These are phyloP conservation scores for Fulvia fulva DNA, from an alignment of 2,329 filamentous ascomycete species.

Conservation along the genomic window DNA sequence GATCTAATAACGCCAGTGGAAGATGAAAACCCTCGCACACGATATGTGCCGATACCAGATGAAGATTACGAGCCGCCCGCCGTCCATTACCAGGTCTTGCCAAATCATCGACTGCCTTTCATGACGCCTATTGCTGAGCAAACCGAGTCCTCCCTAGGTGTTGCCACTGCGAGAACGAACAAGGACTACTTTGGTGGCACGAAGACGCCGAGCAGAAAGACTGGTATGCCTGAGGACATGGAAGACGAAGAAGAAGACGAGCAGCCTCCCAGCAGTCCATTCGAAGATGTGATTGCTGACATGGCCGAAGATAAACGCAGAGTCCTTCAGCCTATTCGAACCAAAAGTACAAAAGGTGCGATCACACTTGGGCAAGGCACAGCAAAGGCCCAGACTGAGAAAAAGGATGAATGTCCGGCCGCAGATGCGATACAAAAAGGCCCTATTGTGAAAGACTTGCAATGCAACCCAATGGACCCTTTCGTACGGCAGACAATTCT, in stretches of 20 bases:
- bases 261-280: conserved; percentile 64
- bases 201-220: conserved; percentile 72
- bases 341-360: conserved; percentile 45
- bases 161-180: conserved; percentile 54
- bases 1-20: conserved; percentile 46
- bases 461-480: conserved; percentile 89
- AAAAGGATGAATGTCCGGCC: conserved; percentile 17
- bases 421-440: conserved; percentile 54
- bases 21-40: conserved; percentile 49
- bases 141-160: conserved; percentile 80
- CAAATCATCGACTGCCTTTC: conserved; percentile 89
- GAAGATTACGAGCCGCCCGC: conserved; percentile 77
- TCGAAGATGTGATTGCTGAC: conserved; percentile 60
- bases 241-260: conserved; percentile 41
- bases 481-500: conserved; percentile 70
- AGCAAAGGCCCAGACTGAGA: conserved; percentile 31
- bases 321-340: conserved; percentile 51
- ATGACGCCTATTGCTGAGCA: conserved; percentile 98
- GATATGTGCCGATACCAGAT: conserved; percentile 74
- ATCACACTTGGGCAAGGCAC: conserved; percentile 33
- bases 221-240: conserved; percentile 35
- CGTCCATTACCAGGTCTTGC: conserved; percentile 77
- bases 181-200: conserved; percentile 56
- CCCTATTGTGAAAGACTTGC: conserved; percentile 72
- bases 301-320: conserved; percentile 40